Percentiles rank a stretch among this genome's conserved stretches.
These are phyloP conservation scores for Colletotrichum plurivorum DNA, from an alignment of 2,329 filamentous ascomycete genomes.

Conservation along the genomic window DNA sequence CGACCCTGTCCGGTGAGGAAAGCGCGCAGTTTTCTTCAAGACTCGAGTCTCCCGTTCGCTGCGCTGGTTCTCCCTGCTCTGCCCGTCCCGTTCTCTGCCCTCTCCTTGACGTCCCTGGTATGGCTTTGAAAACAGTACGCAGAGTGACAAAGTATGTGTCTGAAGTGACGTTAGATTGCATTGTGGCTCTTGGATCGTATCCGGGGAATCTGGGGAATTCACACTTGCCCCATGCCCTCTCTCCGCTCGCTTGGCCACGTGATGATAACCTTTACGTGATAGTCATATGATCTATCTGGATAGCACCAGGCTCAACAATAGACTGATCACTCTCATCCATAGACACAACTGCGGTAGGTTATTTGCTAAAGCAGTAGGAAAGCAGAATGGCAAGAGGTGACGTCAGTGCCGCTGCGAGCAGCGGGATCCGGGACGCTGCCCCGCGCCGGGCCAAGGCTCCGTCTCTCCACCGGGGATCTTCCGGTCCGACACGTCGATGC, in stretches of 20 bases:
- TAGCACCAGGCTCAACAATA: no score
- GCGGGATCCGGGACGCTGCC: no score
- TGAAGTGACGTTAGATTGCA: neutral
- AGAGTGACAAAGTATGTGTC: neutral
- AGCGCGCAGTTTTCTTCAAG: neutral
- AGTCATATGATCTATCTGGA: no score
- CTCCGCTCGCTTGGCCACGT: neutral
- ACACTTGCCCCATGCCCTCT: neutral
- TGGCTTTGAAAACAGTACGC: neutral
- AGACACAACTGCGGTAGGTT: no score
- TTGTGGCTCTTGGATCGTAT: neutral
- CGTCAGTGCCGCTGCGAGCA: no score
- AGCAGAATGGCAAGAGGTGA: no score
- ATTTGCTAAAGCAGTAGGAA: no score
- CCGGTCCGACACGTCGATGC: no score
- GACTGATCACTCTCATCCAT: no score
- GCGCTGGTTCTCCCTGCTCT: constrained; percentile 4
- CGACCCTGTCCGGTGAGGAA: neutral
- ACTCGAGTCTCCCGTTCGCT: neutral
- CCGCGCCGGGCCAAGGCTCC: no score
- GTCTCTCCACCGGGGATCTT: no score
- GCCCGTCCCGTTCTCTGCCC: neutral
- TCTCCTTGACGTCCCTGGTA: neutral
- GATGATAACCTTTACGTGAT: neutral
- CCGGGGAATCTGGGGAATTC: constrained; percentile 22